A percentile compares a stretch with the other conserved stretches of the same genome.
Conservation (phyloP, 1,139 yeast species). For the Blastobotrys elegans region DNA sequence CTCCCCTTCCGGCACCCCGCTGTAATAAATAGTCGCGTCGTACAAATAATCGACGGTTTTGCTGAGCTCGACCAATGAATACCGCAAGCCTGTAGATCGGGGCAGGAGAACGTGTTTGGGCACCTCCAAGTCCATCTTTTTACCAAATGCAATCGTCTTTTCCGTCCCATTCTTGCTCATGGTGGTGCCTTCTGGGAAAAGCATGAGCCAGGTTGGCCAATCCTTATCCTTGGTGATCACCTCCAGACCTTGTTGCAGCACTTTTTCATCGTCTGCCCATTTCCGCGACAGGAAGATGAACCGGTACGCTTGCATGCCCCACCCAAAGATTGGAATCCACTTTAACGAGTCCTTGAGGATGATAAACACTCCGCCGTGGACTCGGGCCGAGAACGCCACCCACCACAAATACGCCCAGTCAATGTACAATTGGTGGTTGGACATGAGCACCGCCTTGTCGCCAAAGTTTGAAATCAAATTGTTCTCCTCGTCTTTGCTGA, state of each 20-base stretch:
- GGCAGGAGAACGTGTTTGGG: slow-evolving; percentile 73
- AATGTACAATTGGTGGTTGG: slow-evolving; percentile 90
- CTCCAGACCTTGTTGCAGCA: slow-evolving; percentile 51
- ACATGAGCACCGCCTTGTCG: slow-evolving; percentile 54
- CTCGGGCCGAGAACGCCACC: slow-evolving; percentile 61
- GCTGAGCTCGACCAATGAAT: slow-evolving; percentile 54
- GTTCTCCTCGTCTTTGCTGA: slow-evolving; percentile 24
- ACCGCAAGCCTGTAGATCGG: slow-evolving; percentile 71
- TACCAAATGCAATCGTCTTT: slow-evolving; percentile 54
- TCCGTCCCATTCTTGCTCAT: slow-evolving; percentile 59
- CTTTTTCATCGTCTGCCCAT: slow-evolving; percentile 71
- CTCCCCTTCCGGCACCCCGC: slow-evolving; percentile 55
- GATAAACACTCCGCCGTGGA: slow-evolving; percentile 62
- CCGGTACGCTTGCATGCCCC: slow-evolving; percentile 76
- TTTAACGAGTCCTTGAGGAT: slow-evolving; percentile 75
- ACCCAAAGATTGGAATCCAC: slow-evolving; percentile 72
- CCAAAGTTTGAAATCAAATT: slow-evolving; percentile 30
- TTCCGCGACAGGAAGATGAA: slow-evolving; percentile 79
- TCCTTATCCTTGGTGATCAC: slow-evolving; percentile 41
- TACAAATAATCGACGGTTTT: slow-evolving; percentile 63
- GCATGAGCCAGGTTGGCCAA: slow-evolving; percentile 47
- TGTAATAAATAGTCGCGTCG: slow-evolving; percentile 80
- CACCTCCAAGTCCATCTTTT: slow-evolving; percentile 39
- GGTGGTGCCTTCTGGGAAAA: slow-evolving; percentile 96
- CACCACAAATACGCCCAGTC: slow-evolving; percentile 97